phyloP scores from a whole-genome alignment of 352 stramenopile genomes.

The Phytophthora sp. region DNA sequence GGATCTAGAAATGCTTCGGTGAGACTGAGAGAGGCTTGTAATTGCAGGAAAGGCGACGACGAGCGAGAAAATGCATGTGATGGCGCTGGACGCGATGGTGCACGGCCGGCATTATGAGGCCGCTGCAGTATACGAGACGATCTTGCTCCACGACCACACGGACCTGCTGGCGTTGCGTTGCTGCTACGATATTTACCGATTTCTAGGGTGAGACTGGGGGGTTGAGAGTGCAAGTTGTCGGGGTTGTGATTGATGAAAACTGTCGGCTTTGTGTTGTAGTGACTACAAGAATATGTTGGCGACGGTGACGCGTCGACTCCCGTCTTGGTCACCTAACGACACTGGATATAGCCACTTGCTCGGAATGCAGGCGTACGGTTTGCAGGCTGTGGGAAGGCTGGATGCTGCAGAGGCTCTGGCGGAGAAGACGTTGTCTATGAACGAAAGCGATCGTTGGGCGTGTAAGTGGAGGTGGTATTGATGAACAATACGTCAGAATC shows the following conservation, averaged over 20 bases:
- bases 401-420: constrained; percentile 72
- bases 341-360: constrained; percentile 80
- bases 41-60: constrained; percentile 34
- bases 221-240: neutral
- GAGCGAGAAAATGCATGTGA: constrained; percentile 75
- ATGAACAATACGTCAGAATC: neutral
- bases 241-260: neutral
- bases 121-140: constrained; percentile 79
- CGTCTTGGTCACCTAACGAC: constrained; percentile 80
- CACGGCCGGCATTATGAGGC: constrained; percentile 72
- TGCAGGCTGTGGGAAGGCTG: constrained; percentile 66
- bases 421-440: constrained; percentile 86
- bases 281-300: constrained; percentile 82
- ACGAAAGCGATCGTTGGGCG: constrained; percentile 83
- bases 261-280: constrained; percentile 36
- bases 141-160: constrained; percentile 66
- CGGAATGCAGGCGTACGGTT: constrained; percentile 84
- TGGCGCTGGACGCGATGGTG: constrained; percentile 74
- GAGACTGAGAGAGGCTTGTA: constrained; percentile 6
- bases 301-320: constrained; percentile 72
- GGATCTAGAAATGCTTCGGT: constrained; percentile 9
- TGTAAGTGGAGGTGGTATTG: constrained; percentile 53
- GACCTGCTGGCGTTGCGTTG: constrained; percentile 83
- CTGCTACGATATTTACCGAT: constrained; percentile 77
- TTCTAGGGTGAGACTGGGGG: constrained; percentile 67